A percentile compares a stretch with the other conserved stretches of the same genome.
Conservation (phyloP, 306 rosid genomes). For the Spatholobus suberectus region DNA sequence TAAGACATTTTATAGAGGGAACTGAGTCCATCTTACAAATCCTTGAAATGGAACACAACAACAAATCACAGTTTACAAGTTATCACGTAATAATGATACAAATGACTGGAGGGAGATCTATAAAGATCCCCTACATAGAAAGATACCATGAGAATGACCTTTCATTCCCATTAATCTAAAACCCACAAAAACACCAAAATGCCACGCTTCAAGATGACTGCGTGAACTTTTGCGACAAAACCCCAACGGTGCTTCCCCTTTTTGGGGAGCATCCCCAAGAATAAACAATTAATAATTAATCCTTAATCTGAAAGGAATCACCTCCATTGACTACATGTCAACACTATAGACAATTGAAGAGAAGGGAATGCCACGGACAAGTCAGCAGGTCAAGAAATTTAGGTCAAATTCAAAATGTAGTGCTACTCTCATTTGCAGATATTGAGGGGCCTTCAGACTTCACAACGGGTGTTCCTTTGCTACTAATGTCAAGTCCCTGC, state of each 20-base stretch:
- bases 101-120: slow-evolving; percentile 40
- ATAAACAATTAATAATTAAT: slow-evolving; percentile 65
- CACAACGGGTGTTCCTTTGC: slow-evolving; percentile 66
- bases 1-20: slow-evolving; percentile 17
- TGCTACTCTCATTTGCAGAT: slow-evolving; percentile 94
- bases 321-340: slow-evolving; percentile 70
- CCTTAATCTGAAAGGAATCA: slow-evolving; percentile 53
- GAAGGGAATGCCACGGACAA: slow-evolving; percentile 51
- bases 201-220: slow-evolving; percentile 46
- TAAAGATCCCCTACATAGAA: slow-evolving; percentile 48
- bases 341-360: slow-evolving; percentile 72
- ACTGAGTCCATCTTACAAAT: slow-evolving; percentile 43
- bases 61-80: slow-evolving; percentile 55
- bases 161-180: slow-evolving; percentile 60
- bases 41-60: slow-evolving; percentile 52
- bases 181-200: slow-evolving; percentile 57
- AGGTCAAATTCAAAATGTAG: slow-evolving; percentile 75
- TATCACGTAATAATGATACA: slow-evolving; percentile 54
- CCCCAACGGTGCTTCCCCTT: slow-evolving; percentile 55
- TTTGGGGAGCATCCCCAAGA: slow-evolving; percentile 67
- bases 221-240: slow-evolving; percentile 47
- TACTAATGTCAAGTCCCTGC: slow-evolving; percentile 92
- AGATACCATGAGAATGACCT: slow-evolving; percentile 61
- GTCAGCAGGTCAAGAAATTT: slow-evolving; percentile 75
- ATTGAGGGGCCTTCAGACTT: slow-evolving; percentile 85